Evolutionary conservation across 2,329 filamentous ascomycete genomes (phyloP).

Genomic region (Phaeoacremonium minimum): DNA sequence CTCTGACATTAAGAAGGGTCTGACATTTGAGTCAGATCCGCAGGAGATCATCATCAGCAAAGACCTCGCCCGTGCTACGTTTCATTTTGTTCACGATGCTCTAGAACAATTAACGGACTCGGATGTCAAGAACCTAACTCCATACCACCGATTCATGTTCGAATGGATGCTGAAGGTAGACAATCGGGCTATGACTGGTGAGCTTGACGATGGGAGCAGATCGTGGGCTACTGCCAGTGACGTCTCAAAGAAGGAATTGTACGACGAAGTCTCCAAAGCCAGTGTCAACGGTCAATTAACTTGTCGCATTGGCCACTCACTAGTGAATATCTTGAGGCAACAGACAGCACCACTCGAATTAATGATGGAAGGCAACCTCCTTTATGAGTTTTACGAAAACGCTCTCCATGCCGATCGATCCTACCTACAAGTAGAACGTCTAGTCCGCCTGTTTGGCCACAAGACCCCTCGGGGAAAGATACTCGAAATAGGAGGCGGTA

Average conservation of each 20-base stretch:
- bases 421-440: conserved; percentile 16
- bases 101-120: neutral
- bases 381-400: conserved; percentile 25
- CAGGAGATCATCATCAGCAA: too few species aligned
- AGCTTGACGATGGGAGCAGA: conserved; percentile 1
- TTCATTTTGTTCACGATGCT: conserved; percentile 7
- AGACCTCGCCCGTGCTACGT: conserved; percentile 1
- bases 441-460: conserved; percentile 13
- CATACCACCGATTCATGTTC: neutral
- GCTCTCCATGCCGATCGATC: conserved; percentile 15
- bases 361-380: conserved; percentile 24
- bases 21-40: too few species aligned
- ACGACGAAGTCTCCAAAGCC: conserved; percentile 7
- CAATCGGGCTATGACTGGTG: neutral
- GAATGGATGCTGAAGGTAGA: conserved; percentile 2
- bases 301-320: conserved; percentile 19
- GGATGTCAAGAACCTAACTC: neutral
- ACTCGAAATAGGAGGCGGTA: conserved; percentile 8
- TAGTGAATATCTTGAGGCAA: conserved; percentile 24
- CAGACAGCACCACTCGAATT: conserved; percentile 24
- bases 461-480: conserved; percentile 15
- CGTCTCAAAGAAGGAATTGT: neutral
- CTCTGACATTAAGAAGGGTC: too few species aligned
- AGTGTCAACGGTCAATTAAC: conserved; percentile 23
- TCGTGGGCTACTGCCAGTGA: neutral